These are phyloP conservation scores for Helenozyma baotianmanensis DNA, from an alignment of 805 yeast species.

Conservation along the genomic window DNA sequence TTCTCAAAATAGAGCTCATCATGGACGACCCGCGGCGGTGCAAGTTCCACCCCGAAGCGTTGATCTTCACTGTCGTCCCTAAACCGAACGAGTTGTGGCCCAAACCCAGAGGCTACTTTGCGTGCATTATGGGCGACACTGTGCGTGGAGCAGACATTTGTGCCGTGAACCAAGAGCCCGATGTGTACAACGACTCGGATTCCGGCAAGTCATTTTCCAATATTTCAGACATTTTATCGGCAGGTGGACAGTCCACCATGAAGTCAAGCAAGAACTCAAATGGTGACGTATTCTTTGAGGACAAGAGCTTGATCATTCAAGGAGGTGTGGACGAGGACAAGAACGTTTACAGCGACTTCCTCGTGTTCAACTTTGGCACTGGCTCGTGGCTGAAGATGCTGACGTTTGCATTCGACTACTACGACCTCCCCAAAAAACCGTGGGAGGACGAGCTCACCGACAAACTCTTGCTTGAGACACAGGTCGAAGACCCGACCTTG, in stretches of 20 bases:
- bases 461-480: constrained; percentile 19
- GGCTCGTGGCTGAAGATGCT: constrained; percentile 30
- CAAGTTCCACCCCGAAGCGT: constrained; percentile 19
- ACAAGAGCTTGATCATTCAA: constrained; percentile 32
- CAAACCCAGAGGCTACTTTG: constrained; percentile 37
- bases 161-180: too few species aligned
- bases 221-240: background rate
- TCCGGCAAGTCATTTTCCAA: too few species aligned
- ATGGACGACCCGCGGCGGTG: constrained; percentile 13
- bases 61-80: constrained; percentile 10
- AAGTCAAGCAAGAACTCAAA: constrained; percentile 1
- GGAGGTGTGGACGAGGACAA: constrained; percentile 35
- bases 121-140: constrained; percentile 26
- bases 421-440: constrained; percentile 21
- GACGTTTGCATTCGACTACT: constrained; percentile 36
- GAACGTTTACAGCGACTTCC: constrained; percentile 30
- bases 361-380: constrained; percentile 27
- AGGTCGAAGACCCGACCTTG: constrained; percentile 23
- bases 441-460: constrained; percentile 28
- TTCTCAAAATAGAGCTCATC: constrained; percentile 32
- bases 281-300: constrained; percentile 19
- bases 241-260: background rate
- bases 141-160: constrained; percentile 2
- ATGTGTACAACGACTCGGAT: background rate
- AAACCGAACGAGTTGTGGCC: constrained; percentile 21